phyloP scores from a whole-genome alignment of 192 early-diverging fungal species.

The Coemansia asiatica region DNA sequence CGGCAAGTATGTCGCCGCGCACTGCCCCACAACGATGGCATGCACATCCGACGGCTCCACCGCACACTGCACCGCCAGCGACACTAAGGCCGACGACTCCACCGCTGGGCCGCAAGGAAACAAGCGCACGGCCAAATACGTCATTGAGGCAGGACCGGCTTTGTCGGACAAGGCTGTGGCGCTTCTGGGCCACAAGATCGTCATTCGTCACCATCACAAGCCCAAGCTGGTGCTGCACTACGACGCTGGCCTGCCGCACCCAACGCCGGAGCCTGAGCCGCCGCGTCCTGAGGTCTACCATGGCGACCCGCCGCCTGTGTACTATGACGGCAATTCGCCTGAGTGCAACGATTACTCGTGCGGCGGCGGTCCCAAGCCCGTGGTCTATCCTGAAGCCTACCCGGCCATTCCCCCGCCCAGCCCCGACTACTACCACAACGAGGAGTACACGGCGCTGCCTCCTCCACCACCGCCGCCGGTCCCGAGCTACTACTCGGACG shows the following conservation, averaged over 20 bases:
- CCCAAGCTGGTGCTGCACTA: slow-evolving; percentile 1
- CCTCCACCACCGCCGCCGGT: slow-evolving; percentile 8
- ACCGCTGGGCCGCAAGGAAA: background rate
- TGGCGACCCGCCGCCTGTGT: slow-evolving; percentile 8
- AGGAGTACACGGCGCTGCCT: slow-evolving; percentile 10
- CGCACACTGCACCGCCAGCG: slow-evolving; percentile 2
- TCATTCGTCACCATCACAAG: slow-evolving; percentile 4
- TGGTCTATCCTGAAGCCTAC: background rate
- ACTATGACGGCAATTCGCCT: slow-evolving; percentile 7
- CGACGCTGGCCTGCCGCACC: background rate
- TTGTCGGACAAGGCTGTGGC: background rate
- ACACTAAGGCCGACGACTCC: background rate
- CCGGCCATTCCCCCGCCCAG: background rate
- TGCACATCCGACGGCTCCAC: background rate
- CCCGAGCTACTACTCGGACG: slow-evolving; percentile 1
- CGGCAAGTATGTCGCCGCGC: slow-evolving; percentile 1
- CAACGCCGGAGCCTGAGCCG: background rate
- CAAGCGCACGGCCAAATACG: slow-evolving; percentile 2
- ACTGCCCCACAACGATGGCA: background rate
- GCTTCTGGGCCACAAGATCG: background rate
- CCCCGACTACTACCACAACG: background rate
- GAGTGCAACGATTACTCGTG: slow-evolving; percentile 3
- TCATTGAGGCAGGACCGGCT: background rate
- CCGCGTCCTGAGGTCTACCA: background rate
- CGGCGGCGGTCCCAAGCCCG: slow-evolving; percentile 3